Conservation (phyloP, 176 grass and related monocot genomes). For the Aechmea fasciata region DNA sequence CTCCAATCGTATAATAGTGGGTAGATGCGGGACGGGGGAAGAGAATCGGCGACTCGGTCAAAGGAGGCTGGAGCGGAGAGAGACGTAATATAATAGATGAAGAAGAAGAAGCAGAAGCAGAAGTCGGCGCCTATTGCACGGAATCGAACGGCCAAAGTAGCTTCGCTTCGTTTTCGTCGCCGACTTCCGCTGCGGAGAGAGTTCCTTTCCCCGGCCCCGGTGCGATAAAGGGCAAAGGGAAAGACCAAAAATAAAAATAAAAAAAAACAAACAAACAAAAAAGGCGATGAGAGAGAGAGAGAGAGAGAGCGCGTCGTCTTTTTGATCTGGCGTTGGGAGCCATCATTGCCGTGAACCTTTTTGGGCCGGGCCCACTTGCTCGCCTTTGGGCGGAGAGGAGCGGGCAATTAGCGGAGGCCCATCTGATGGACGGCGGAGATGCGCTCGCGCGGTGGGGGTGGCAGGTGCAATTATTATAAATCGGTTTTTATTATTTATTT, state of each 20-base stretch:
- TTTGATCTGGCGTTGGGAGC: background rate
- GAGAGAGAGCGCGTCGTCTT: conserved; percentile 15
- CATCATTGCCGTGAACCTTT: conserved; percentile 6
- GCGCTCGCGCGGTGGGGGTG: background rate
- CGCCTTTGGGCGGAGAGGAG: background rate
- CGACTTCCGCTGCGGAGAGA: background rate
- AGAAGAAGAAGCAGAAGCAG: background rate
- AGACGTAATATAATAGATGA: no score
- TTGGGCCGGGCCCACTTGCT: background rate
- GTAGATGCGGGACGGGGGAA: no score
- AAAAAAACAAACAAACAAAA: no score
- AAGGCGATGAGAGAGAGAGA: conserved; percentile 17
- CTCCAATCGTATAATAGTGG: background rate
- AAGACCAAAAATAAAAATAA: no score
- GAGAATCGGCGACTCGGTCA: background rate
- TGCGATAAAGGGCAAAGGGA: no score
- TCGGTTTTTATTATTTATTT: no score
- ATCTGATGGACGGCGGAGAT: background rate
- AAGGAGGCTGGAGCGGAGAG: background rate
- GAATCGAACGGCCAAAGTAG: background rate
- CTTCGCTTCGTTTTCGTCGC: background rate
- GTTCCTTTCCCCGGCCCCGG: background rate
- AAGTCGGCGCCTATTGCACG: background rate
- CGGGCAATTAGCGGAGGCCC: background rate
- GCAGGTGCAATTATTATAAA: background rate